A percentile compares a stretch with the other conserved stretches of the same genome.
phyloP scores from a whole-genome alignment of 768 basidiomycete genomes.

The Russula vinacea region DNA sequence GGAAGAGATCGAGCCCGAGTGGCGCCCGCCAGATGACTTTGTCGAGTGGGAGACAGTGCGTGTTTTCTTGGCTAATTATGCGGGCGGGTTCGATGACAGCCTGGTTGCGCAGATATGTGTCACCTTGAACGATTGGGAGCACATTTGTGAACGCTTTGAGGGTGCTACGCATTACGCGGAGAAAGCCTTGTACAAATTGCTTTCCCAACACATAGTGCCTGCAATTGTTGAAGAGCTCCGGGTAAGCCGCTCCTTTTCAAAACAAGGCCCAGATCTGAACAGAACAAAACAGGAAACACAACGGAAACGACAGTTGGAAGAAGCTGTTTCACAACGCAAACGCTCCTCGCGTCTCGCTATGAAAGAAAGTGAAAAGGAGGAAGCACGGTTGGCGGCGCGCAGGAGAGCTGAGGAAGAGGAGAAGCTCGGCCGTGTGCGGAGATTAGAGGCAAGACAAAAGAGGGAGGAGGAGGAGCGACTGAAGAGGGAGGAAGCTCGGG shows the following conservation, averaged over 20 bases:
- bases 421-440: slow-evolving; percentile 58
- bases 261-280: background rate
- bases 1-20: slow-evolving; percentile 32
- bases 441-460: slow-evolving; percentile 43
- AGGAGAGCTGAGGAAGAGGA: slow-evolving; percentile 65
- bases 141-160: slow-evolving; percentile 69
- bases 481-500: slow-evolving; percentile 57
- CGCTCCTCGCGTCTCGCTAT: slow-evolving; percentile 85
- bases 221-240: slow-evolving; percentile 62
- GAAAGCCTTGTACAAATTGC: slow-evolving; percentile 67
- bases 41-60: slow-evolving; percentile 87
- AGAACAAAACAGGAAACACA: slow-evolving; percentile 52
- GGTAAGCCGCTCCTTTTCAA: slow-evolving; percentile 41
- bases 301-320: slow-evolving; percentile 59
- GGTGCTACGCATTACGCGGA: slow-evolving; percentile 77
- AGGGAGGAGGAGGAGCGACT: slow-evolving; percentile 41
- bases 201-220: slow-evolving; percentile 67
- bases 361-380: slow-evolving; percentile 76
- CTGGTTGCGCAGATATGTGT: slow-evolving; percentile 66
- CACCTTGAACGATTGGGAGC: slow-evolving; percentile 82
- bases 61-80: background rate
- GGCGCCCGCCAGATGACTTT: slow-evolving; percentile 49
- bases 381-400: slow-evolving; percentile 57
- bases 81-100: slow-evolving; percentile 1
- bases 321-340: slow-evolving; percentile 80